These are phyloP conservation scores for Daldinia concentrica DNA, from an alignment of 495 filamentous ascomycete species.

Conservation along the genomic window DNA sequence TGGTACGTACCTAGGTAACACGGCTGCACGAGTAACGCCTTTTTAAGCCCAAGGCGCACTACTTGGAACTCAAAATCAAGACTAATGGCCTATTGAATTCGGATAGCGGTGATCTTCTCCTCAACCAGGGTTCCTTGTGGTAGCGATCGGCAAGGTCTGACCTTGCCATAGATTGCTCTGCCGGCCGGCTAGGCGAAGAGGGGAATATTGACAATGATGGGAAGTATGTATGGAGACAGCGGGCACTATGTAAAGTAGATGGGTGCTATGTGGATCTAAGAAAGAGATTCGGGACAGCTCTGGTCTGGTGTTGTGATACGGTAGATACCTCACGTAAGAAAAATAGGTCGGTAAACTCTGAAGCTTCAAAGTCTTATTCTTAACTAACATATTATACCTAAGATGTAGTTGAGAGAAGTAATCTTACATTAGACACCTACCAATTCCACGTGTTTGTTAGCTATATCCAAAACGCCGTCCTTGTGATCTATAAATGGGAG, in stretches of 20 bases:
- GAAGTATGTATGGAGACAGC: conserved; percentile 18
- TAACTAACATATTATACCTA: too few species aligned
- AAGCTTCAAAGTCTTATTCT: too few species aligned
- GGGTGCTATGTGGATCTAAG: conserved; percentile 21
- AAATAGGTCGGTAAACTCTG: too few species aligned
- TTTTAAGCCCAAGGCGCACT: conserved; percentile 13
- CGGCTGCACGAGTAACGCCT: conserved; percentile 19
- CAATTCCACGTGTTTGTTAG: background rate
- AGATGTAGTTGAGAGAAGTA: too few species aligned
- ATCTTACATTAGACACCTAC: background rate
- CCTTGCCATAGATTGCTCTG: conserved; percentile 26
- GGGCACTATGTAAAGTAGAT: conserved; percentile 3
- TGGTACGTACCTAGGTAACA: conserved; percentile 2
- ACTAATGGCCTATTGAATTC: conserved; percentile 34
- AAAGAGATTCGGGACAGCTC: conserved; percentile 24
- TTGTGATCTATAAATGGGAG: background rate
- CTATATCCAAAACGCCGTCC: background rate
- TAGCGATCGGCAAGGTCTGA: conserved; percentile 28
- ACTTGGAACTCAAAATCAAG: conserved; percentile 30
- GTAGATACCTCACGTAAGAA: conserved; percentile 9
- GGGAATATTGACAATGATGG: conserved; percentile 24
- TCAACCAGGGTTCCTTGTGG: conserved; percentile 20
- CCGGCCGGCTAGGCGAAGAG: conserved; percentile 39
- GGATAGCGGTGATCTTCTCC: conserved; percentile 37
- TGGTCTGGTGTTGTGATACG: conserved; percentile 1